Conservation (phyloP, 352 stramenopile species). For the Aphanomyces astaci region DNA sequence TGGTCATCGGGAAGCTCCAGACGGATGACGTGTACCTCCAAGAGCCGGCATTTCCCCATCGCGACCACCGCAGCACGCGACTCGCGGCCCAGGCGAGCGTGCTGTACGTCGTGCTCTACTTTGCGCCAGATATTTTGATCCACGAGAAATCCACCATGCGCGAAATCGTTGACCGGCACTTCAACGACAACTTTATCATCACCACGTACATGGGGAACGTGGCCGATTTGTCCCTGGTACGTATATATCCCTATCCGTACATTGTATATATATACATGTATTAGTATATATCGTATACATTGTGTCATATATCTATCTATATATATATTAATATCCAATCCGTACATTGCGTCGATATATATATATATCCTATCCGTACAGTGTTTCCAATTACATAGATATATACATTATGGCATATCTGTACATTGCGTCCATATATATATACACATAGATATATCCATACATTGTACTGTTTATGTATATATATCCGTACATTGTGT, state of each 20-base stretch:
- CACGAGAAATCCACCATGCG: conserved; percentile 89
- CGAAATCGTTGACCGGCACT: conserved; percentile 93
- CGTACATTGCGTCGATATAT: no score
- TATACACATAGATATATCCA: no score
- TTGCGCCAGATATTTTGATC: conserved; percentile 87
- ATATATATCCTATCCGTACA: no score
- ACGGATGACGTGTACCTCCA: conserved; percentile 93
- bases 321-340: no score
- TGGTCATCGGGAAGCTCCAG: conserved; percentile 90
- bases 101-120: conserved; percentile 94
- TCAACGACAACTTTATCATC: conserved; percentile 96
- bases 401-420: no score
- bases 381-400: no score
- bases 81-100: conserved; percentile 89
- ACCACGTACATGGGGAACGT: conserved; percentile 92
- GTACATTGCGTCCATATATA: no score
- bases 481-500: no score
- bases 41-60: conserved; percentile 86
- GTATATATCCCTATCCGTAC: not conserved
- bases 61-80: conserved; percentile 87
- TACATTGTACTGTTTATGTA: no score
- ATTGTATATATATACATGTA: no score
- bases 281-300: no score
- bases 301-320: no score
- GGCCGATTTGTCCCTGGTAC: conserved; percentile 77